phyloP scores from a whole-genome alignment of 1,284 basidiomycete genomes.

The Rhodotorula sp. region DNA sequence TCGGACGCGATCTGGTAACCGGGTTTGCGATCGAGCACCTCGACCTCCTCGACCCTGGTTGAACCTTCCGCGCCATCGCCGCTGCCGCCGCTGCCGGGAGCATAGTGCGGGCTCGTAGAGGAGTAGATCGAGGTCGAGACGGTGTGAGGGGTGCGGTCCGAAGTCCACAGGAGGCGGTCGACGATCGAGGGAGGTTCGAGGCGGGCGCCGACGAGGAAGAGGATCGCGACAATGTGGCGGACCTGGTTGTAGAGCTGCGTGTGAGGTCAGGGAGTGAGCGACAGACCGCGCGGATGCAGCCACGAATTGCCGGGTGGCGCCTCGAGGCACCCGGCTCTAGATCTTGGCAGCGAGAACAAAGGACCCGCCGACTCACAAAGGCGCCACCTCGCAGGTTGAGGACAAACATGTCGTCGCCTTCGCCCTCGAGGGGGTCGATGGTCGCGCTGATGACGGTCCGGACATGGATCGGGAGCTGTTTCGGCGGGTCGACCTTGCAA shows the following conservation, averaged over 20 bases:
- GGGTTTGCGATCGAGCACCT: conserved; percentile 66
- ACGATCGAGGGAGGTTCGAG: conserved; percentile 74
- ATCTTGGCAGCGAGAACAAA: conserved; percentile 25
- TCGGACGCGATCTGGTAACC: conserved; percentile 90
- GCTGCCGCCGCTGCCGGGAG: conserved; percentile 13
- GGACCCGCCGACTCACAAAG: conserved; percentile 44
- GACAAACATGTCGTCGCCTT: conserved; percentile 38
- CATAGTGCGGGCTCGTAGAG: background rate
- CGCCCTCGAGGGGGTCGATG: conserved; percentile 53
- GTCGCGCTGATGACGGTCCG: conserved; percentile 65
- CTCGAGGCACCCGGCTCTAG: background rate
- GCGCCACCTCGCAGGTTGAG: conserved; percentile 38
- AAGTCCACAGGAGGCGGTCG: conserved; percentile 70
- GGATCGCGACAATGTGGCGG: conserved; percentile 87
- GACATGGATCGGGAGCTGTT: conserved; percentile 80
- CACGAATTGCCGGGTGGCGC: background rate
- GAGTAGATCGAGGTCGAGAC: conserved; percentile 8
- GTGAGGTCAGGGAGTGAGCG: too few species aligned
- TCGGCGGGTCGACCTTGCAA: conserved; percentile 89
- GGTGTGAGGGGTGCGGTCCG: conserved; percentile 41
- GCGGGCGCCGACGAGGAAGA: conserved; percentile 82
- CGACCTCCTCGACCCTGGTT: conserved; percentile 9
- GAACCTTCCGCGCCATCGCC: too few species aligned
- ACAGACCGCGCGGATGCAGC: background rate
- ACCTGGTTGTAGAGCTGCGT: conserved; percentile 88